Base-by-base conservation (phyloP, 768 basidiomycete genomes). In the Lactifluus hygrophoroides region DNA sequence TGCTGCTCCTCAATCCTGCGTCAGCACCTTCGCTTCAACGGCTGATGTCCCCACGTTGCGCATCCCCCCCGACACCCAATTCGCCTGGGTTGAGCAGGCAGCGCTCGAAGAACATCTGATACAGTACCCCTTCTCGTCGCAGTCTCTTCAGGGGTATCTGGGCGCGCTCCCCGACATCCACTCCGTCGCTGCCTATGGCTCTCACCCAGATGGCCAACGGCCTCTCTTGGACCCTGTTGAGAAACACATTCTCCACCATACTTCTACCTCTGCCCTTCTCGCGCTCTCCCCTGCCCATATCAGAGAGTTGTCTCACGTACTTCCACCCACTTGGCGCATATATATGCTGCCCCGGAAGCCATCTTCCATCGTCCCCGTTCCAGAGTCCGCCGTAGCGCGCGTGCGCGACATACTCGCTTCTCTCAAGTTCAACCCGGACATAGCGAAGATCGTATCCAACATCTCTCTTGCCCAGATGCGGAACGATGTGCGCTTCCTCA, bases 301-400 rank as follows among this genome's bases (percentile, higher is more conserved):
- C 46, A 67, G 68, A 47, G 68, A 68, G 21, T 74, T 93, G 61
- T 85, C 88, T 62, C 76, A 75, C 10, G 65, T 80, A 61, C 75
- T 90, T n/a, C 91, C 89, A 1, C 77, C 75, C 14, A 85, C 81
- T 73, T 88, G 88, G 81, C 88, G 82, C 61, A 79, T 86, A 8
- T 80, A 80, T 16, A 74, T 82, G 1, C 71, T 94, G 11, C 84
- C 88, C 2, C 48, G 67, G 4, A 59, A 64, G 0, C 82, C 86
- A 10, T 63, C 77, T 3, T 47, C 77, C 0, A 78, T 77, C 66
- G 60, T 78, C 17, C 78, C 86, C 23, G 84, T 93, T 21, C 81
- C 84, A 0, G 62, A 75, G 16, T 67, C 77, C 7, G 80, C 83
- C 17, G 68, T 83, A 30, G 72, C 77, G 4, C 78, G 79, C 59